Base-by-base conservation (phyloP, 2,329 filamentous ascomycete genomes). In the Beauveria medogensis region DNA sequence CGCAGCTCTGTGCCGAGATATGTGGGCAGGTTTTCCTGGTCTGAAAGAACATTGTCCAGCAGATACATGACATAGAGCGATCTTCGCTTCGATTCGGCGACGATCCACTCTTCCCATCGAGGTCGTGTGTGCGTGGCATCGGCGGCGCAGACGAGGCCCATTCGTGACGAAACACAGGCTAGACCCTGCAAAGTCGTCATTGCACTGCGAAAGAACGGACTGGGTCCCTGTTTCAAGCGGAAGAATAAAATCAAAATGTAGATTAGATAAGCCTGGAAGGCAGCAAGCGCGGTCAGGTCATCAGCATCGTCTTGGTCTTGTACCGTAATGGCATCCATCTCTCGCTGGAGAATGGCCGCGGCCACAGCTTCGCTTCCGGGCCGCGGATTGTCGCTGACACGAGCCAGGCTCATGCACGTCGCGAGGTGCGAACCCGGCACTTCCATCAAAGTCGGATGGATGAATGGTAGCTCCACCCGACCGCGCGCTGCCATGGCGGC, bases 231-330 rank as follows among this genome's bases (percentile, higher is more conserved):
- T 0, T 64, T 64, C 1, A 73, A 64, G 0, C 68, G 67, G 58
- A 81, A 82, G 64, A 80, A 82, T 3, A 80, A 54, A 2, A 78
- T 71, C 67, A 84, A 75, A 2, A 74, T 68, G 62, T 82, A 82
- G n/a, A 83, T 73, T 3, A 84, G 69, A 65, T 81, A 82, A 0
- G 80, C 78, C 63, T 84, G 82, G 44, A 82, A 81, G 1, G 75
- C 70, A 0, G 74, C 73, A 0, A 84, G 73, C 5, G 47, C n/a
- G n/a, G 59, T 16, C 20, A 51, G 10, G 14, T 48, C n/a, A 20
- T 56, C 52, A 26, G 24, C 40, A 7, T n/a, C n/a, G 26, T 24
- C 30, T 10, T 37, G 43, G n/a, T 52, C 54, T 6, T 30, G 34
- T 4, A 26, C 40, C 5, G 47, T n/a, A 18, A 55, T 40, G 46